Evolutionary conservation across 2,329 filamentous ascomycete genomes (phyloP), one percentile per base, ranked within the genome.

Genomic region (Sporothrix pallida): DNA sequence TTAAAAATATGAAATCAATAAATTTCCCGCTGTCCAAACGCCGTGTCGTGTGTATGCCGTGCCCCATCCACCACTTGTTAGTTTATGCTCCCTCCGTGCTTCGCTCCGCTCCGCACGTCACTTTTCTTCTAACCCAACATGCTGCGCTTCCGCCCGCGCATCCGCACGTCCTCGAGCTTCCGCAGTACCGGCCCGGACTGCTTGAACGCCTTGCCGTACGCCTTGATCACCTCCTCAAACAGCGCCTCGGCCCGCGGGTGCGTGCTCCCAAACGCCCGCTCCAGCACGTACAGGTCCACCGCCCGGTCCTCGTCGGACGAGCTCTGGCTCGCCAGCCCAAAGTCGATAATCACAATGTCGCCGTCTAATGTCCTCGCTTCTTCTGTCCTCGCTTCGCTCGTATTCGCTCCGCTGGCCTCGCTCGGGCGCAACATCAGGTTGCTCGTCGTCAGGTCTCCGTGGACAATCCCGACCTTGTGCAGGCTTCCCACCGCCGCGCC

Each of bases 361-460:
- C 94, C 95, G 0, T 88, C 86, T 73, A 91, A 74, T 76, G 69
- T 75, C 26, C 65, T 74, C 63, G 76, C 75, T 9, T 48, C 26
- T 42, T 4, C 8, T 63, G 73, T 75, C 17, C 72, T 74, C 15
- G 74, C 75, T 17, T 2, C 23, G 23, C 10, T 50, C 50, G 68
- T 9, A 73, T 31, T 74, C 1, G 75, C 71, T 48, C 77, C 56
- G 12, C 74, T n/a, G n/a, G n/a, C 73, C 6, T 74, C 74, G 20
- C 75, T 60, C 31, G 70, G 23, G 75, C 89, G 81, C 77, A 98
- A 81, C 91, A 99, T 98, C 84, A 99, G 87, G 83, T 99, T 99
- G 83, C 95, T 98, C 76, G 95, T 99, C 75, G 96, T 99, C 83
- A 99, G 83, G 84, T 99, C 96, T 56, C 96, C 96, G 84, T 99